Percentiles rank a stretch among this genome's conserved stretches.
Evolutionary conservation across 2,329 filamentous ascomycete genomes (phyloP).

Genomic region (Aspergillus sp.): DNA sequence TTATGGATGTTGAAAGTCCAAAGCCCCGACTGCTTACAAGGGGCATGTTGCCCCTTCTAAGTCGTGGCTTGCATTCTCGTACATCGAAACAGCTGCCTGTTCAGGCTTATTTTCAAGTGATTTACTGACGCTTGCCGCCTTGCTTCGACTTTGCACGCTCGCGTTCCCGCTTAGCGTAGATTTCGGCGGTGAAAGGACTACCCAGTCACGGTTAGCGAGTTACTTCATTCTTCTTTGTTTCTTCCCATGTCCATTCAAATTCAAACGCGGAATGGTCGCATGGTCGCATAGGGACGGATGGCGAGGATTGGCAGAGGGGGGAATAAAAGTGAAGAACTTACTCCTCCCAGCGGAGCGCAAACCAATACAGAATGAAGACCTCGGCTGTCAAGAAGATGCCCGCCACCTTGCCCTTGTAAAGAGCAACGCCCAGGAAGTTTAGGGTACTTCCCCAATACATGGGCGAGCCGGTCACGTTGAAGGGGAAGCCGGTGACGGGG

Average conservation of each 20-base stretch:
- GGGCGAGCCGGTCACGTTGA: conserved; percentile 84
- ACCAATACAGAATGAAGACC: conserved; percentile 74
- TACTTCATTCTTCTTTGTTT: not conserved
- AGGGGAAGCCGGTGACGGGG: conserved; percentile 92
- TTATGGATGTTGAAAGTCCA: conserved; percentile 33
- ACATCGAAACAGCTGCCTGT: not conserved
- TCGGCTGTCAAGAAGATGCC: conserved; percentile 73
- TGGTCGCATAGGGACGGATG: not conserved
- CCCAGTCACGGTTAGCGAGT: conserved; percentile 8
- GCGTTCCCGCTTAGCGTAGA: conserved; percentile 73
- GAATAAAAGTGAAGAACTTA: conserved; percentile 33
- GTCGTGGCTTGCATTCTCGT: not conserved
- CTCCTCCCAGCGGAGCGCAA: conserved; percentile 86
- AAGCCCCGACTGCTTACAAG: not conserved
- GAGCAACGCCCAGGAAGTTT: conserved; percentile 84
- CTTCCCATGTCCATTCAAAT: not conserved
- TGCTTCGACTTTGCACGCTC: conserved; percentile 39
- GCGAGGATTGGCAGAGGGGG: not conserved
- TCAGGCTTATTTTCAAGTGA: not conserved
- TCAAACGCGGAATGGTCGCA: not conserved
- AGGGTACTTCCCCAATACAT: conserved; percentile 97
- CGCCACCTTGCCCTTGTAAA: conserved; percentile 84
- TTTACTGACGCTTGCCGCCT: conserved; percentile 39
- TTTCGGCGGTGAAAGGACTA: conserved; percentile 82
- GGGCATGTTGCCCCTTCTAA: not conserved